Evolutionary conservation across 2,329 filamentous ascomycete species (phyloP).

Genomic region (Pestalotiopsis fici): DNA sequence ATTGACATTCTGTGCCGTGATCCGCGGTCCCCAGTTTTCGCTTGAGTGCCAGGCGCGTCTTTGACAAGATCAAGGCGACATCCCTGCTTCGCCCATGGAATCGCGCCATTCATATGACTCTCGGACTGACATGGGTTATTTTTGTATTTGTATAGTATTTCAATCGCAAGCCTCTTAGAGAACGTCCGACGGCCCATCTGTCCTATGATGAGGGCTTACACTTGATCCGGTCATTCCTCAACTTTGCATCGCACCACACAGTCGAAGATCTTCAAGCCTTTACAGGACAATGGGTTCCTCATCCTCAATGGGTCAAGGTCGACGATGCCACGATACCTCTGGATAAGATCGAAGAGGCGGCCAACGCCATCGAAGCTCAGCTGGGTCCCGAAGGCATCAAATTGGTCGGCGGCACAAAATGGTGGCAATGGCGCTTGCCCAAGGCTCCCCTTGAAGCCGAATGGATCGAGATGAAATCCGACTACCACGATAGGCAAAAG

Average conservation of each 20-base stretch:
- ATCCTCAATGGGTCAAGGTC: conserved; percentile 83
- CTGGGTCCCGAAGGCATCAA: conserved; percentile 76
- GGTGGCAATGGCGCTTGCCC: conserved; percentile 87
- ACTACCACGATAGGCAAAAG: conserved; percentile 73
- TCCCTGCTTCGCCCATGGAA: not conserved
- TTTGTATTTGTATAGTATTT: conserved; percentile 63
- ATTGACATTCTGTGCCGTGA: not conserved
- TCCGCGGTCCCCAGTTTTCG: conserved; percentile 1
- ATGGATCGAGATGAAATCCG: conserved; percentile 93
- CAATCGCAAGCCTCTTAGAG: conserved; percentile 71
- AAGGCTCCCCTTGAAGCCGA: conserved; percentile 73
- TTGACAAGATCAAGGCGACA: conserved; percentile 1
- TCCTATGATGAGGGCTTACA: conserved; percentile 93
- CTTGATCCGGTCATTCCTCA: conserved; percentile 82
- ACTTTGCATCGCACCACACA: conserved; percentile 83
- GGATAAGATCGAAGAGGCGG: conserved; percentile 65
- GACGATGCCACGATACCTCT: conserved; percentile 68
- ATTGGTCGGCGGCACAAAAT: conserved; percentile 76
- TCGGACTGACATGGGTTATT: not conserved
- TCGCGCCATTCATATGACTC: not conserved
- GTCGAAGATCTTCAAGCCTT: conserved; percentile 94
- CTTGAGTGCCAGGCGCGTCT: not conserved
- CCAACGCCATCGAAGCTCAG: conserved; percentile 68
- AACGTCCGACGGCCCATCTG: conserved; percentile 86
- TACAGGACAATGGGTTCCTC: conserved; percentile 87